Percentiles rank a stretch among this genome's conserved stretches.
phyloP scores from a whole-genome alignment of 108 stramenopile species.

The Fragilariopsis cylindrus region DNA sequence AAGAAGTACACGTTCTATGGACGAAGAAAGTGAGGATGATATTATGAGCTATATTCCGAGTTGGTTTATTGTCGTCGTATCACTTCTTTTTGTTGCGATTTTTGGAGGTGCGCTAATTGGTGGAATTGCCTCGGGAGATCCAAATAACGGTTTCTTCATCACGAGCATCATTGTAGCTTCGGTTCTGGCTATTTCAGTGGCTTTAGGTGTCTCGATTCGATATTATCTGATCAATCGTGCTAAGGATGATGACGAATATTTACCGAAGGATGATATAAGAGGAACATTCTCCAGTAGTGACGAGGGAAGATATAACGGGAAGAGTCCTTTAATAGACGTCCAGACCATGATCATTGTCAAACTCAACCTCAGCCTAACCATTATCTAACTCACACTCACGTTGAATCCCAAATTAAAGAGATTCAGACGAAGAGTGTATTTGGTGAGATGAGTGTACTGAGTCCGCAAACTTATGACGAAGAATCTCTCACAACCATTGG shows the following conservation, averaged over 20 bases:
- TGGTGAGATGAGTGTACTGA: constrained; percentile 38
- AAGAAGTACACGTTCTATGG: not conserved
- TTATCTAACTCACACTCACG: not conserved
- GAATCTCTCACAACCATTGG: constrained; percentile 15
- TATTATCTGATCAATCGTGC: constrained; percentile 16
- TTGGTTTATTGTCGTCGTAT: constrained; percentile 26
- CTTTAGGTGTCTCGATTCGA: constrained; percentile 22
- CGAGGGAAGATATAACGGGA: constrained; percentile 20
- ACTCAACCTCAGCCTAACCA: not conserved
- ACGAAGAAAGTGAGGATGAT: not conserved
- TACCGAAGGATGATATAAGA: constrained; percentile 17
- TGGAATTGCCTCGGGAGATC: constrained; percentile 34
- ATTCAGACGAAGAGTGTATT: constrained; percentile 18
- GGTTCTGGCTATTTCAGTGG: constrained; percentile 21
- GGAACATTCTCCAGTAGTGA: constrained; percentile 29
- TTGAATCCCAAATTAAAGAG: constrained; percentile 20
- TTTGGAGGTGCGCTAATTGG: constrained; percentile 34
- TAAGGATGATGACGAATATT: not conserved
- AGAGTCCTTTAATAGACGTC: constrained; percentile 1
- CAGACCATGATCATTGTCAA: not conserved
- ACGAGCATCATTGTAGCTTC: constrained; percentile 32
- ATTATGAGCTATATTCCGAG: not conserved
- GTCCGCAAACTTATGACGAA: constrained; percentile 26
- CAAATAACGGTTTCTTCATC: constrained; percentile 31
- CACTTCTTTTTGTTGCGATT: constrained; percentile 36